Conservation (phyloP, 129 eudicot genomes). For the Escallonia rubra region DNA sequence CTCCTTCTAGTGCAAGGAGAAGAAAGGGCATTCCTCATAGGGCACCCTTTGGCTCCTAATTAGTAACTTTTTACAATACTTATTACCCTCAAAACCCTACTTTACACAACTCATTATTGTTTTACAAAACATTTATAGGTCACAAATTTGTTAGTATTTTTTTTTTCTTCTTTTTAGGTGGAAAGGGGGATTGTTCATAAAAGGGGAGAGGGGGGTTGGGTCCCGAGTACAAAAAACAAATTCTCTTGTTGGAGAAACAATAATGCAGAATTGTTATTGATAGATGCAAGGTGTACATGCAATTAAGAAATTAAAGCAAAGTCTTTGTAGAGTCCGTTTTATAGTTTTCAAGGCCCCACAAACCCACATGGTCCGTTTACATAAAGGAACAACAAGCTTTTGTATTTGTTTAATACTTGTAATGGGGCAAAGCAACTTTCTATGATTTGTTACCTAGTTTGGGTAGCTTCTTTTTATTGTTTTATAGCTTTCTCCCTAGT, state of each 20-base stretch:
- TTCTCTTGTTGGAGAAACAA: slow-evolving; percentile 37
- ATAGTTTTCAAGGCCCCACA: slow-evolving; percentile 58
- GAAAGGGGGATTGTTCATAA: neutral
- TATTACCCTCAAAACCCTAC: slow-evolving; percentile 18
- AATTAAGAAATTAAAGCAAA: slow-evolving; percentile 56
- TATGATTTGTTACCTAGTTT: slow-evolving; percentile 41
- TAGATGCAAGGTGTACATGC: slow-evolving; percentile 50
- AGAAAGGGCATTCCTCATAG: slow-evolving; percentile 98
- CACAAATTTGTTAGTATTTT: neutral
- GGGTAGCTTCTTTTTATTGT: slow-evolving; percentile 27
- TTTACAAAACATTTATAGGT: no score
- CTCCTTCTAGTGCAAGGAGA: slow-evolving; percentile 67
- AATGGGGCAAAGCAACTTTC: slow-evolving; percentile 32
- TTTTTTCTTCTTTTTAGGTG: neutral
- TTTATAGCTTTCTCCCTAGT: neutral
- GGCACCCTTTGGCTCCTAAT: slow-evolving; percentile 72
- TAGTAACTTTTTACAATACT: neutral
- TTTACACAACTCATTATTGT: slow-evolving; percentile 15
- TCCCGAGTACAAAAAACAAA: slow-evolving; percentile 39
- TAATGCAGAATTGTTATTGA: slow-evolving; percentile 49
- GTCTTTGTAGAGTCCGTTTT: slow-evolving; percentile 59
- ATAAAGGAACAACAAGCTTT: slow-evolving; percentile 37
- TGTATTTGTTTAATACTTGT: slow-evolving; percentile 19
- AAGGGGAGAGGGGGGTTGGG: slow-evolving; percentile 13
- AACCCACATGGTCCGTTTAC: slow-evolving; percentile 88